These are phyloP conservation scores for Tolypocladium pustulatum DNA, from an alignment of 2,329 filamentous ascomycete genomes.

Conservation along the genomic window DNA sequence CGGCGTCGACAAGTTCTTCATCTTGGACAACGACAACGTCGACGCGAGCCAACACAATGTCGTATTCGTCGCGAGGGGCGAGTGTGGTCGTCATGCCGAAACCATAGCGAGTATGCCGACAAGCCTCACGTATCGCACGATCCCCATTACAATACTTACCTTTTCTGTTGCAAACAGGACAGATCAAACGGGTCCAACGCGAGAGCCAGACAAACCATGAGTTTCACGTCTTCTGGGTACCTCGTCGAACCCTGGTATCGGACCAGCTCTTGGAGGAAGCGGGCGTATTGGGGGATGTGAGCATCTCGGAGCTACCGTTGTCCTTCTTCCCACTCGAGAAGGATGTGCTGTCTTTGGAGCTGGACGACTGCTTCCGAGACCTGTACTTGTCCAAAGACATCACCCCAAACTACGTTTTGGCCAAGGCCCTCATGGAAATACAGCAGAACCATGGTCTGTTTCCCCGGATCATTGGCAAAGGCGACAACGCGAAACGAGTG, in stretches of 20 bases:
- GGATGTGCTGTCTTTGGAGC: conserved; percentile 82
- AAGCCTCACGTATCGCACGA: not conserved
- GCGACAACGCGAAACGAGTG: conserved; percentile 82
- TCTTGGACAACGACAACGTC: conserved; percentile 90
- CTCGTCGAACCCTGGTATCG: conserved; percentile 80
- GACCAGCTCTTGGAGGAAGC: conserved; percentile 88
- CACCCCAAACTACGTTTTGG: conserved; percentile 78
- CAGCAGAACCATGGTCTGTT: conserved; percentile 90
- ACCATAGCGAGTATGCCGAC: conserved; percentile 70
- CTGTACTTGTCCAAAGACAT: conserved; percentile 86
- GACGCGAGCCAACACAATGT: conserved; percentile 93
- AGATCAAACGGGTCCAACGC: conserved; percentile 81
- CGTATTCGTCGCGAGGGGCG: conserved; percentile 83
- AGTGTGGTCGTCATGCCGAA: conserved; percentile 75
- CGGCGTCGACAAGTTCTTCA: conserved; percentile 95
- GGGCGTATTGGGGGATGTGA: conserved; percentile 86
- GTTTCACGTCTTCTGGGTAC: conserved; percentile 94
- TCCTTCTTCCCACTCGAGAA: conserved; percentile 87
- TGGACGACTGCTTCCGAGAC: conserved; percentile 78
- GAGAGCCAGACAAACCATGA: conserved; percentile 88
- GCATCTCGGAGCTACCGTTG: conserved; percentile 74
- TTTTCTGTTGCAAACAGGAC: conserved; percentile 47
- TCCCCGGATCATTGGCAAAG: conserved; percentile 88
- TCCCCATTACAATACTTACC: conserved; percentile 4
- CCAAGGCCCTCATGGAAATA: conserved; percentile 86